Conservation (phyloP, 23 red algal genomes). For the Pyropia yezoensis region DNA sequence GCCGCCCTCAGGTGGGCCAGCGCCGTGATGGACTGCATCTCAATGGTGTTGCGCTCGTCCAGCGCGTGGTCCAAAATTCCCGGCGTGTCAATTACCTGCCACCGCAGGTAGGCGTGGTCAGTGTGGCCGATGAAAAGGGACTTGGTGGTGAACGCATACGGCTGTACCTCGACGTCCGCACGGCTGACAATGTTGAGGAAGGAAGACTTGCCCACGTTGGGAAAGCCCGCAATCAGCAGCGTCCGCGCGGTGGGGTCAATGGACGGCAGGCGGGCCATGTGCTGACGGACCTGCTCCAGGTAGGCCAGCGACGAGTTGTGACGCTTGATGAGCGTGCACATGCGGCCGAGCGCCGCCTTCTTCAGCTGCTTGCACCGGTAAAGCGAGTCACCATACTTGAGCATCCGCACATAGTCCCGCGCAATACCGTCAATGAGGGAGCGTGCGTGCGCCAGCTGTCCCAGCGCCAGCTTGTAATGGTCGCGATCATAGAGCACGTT, state of each 20-base stretch:
- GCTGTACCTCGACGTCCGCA: constrained; percentile 94
- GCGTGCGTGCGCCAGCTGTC: constrained; percentile 65
- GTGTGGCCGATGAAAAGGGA: constrained; percentile 95
- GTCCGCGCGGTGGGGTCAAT: constrained; percentile 85
- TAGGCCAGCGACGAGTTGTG: constrained; percentile 70
- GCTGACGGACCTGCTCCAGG: constrained; percentile 92
- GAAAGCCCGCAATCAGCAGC: constrained; percentile 84
- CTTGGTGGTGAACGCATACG: constrained; percentile 97
- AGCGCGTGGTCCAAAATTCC: constrained; percentile 89
- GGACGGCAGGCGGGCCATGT: constrained; percentile 80
- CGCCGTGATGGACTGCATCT: constrained; percentile 98
- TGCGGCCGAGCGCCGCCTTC: constrained; percentile 85
- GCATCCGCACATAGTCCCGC: constrained; percentile 69
- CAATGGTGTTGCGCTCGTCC: constrained; percentile 93
- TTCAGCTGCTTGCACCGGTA: constrained; percentile 95
- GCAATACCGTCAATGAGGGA: constrained; percentile 78
- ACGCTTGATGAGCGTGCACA: constrained; percentile 78
- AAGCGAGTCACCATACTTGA: constrained; percentile 92
- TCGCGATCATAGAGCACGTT: constrained; percentile 97
- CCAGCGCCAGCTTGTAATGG: constrained; percentile 92
- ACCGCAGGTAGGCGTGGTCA: constrained; percentile 90
- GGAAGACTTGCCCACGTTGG: constrained; percentile 97
- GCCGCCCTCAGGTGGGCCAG: constrained; percentile 83
- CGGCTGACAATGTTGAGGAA: constrained; percentile 93
- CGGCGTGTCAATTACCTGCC: constrained; percentile 99